These are phyloP conservation scores for Ogataea glucozyma DNA, from an alignment of 805 yeast genomes.

Conservation along the genomic window DNA sequence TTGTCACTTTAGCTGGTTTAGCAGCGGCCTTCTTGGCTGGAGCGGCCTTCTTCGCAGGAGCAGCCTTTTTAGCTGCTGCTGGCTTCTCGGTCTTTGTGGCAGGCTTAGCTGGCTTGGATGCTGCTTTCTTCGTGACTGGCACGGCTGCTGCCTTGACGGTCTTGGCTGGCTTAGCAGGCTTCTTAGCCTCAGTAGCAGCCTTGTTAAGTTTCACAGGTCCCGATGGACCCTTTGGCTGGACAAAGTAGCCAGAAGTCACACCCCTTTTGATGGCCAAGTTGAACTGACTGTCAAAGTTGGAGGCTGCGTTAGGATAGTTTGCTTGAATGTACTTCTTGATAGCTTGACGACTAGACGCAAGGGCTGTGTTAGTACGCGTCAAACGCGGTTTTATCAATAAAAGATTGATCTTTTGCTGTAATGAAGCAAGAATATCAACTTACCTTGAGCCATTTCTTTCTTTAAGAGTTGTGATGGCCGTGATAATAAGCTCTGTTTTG, in stretches of 20 bases:
- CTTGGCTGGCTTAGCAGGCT: constrained; percentile 32
- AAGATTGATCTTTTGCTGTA: too few species aligned
- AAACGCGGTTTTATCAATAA: not conserved
- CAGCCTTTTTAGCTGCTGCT: constrained; percentile 32
- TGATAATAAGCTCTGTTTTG: constrained; percentile 57
- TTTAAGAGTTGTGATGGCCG: constrained; percentile 68
- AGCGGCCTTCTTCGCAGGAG: constrained; percentile 29
- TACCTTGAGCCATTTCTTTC: constrained; percentile 80
- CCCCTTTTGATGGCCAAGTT: constrained; percentile 80
- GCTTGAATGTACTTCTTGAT: constrained; percentile 78
- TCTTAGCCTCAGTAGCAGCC: constrained; percentile 32
- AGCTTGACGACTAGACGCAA: constrained; percentile 66
- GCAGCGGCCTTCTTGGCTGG: constrained; percentile 32
- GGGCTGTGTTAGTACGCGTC: not conserved
- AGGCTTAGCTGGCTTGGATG: constrained; percentile 31
- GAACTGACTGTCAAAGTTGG: constrained; percentile 73
- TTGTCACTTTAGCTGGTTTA: constrained; percentile 12
- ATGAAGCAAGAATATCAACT: too few species aligned
- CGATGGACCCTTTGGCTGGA: constrained; percentile 88
- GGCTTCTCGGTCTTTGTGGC: constrained; percentile 27
- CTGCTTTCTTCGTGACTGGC: too few species aligned
- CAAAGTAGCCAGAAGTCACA: constrained; percentile 71
- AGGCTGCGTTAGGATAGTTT: constrained; percentile 56
- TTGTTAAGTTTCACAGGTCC: constrained; percentile 76
- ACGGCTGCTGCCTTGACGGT: not conserved